phyloP scores from a whole-genome alignment of 164 flowering plant genomes.

The Pachysandra terminalis region DNA sequence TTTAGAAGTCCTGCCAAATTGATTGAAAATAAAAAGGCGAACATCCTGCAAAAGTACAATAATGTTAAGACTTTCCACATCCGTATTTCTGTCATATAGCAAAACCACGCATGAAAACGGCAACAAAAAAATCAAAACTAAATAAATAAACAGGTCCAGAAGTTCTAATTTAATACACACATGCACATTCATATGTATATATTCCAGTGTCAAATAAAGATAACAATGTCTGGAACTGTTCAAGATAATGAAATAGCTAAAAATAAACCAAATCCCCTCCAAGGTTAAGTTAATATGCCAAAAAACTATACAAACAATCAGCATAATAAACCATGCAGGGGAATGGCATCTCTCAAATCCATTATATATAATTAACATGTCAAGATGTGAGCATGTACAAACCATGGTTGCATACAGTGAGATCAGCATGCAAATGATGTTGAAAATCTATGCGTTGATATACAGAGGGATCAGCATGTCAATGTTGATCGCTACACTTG shows the following conservation, averaged over 20 bases:
- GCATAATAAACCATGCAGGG: background rate
- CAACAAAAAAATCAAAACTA: too few relatives aligned
- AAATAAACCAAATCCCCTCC: background rate
- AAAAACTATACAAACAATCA: too few relatives aligned
- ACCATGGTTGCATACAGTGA: too few relatives aligned
- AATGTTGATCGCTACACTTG: too few relatives aligned
- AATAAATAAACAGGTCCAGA: too few relatives aligned
- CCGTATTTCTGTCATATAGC: background rate
- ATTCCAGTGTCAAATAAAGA: background rate
- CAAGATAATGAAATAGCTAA: background rate
- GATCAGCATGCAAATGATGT: too few relatives aligned
- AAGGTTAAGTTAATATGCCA: background rate
- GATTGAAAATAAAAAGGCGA: background rate
- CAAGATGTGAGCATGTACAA: too few relatives aligned
- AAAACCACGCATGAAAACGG: background rate
- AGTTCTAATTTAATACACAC: background rate
- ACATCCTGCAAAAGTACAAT: slow-evolving; percentile 7
- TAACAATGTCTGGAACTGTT: background rate
- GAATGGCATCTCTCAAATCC: too few relatives aligned
- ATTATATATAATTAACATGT: too few relatives aligned
- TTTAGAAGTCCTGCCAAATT: slow-evolving; percentile 1
- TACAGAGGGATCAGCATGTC: too few relatives aligned
- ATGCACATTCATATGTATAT: background rate
- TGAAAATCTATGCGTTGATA: too few relatives aligned
- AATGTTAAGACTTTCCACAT: background rate